A percentile compares a stretch with the other conserved stretches of the same genome.
Conservation (phyloP, 176 grass and related monocot genomes). For the Oryza brachyantha region DNA sequence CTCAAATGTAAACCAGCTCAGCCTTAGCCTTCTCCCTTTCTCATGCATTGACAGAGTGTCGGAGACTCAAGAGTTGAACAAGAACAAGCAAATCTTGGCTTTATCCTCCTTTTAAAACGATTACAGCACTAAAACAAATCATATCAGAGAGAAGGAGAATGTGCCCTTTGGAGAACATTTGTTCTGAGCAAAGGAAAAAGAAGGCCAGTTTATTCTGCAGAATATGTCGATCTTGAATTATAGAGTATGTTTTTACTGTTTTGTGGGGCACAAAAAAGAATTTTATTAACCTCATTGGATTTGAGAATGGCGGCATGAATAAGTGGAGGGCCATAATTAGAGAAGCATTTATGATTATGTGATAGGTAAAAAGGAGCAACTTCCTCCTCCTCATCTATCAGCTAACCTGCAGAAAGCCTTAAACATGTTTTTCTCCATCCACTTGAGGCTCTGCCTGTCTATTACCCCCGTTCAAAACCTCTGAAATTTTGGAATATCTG, state of each 20-base stretch:
- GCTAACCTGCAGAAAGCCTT: neutral
- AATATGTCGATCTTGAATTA: neutral
- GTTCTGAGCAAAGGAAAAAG: neutral
- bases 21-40: no score
- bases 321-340: constrained; percentile 3
- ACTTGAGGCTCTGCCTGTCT: constrained; percentile 2
- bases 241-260: neutral
- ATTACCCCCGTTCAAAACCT: no score
- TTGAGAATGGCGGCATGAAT: neutral
- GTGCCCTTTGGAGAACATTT: neutral
- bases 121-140: neutral
- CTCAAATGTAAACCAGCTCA: no score
- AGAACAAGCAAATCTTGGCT: no score
- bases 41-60: no score
- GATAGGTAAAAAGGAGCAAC: constrained; percentile 6
- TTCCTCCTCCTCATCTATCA: constrained; percentile 4
- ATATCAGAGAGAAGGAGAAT: neutral
- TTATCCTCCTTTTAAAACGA: no score
- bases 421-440: neutral
- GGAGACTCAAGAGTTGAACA: no score
- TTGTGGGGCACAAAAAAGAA: neutral
- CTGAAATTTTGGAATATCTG: no score
- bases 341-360: constrained; percentile 10
- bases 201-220: neutral
- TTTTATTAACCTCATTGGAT: no score